Base-by-base conservation (phyloP, 176 grass and related monocot genomes). In the Musa itinerans region DNA sequence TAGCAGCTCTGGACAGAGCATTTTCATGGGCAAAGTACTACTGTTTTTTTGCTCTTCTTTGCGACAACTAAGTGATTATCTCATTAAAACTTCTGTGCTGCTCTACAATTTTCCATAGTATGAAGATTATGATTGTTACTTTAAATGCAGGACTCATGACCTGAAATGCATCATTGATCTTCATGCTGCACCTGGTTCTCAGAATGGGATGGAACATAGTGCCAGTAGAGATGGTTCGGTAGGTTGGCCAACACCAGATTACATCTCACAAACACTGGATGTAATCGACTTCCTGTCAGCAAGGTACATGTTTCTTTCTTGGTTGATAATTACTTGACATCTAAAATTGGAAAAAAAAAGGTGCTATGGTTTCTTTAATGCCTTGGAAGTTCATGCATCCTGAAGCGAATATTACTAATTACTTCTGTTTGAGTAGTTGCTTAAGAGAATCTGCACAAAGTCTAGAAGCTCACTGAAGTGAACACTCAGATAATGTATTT, bases 161-260 rank as follows among this genome's bases (percentile, higher is more conserved):
- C 82, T 96, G 68, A 96, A 92, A 76, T 92, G 92, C 83, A 92
- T 96, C 67, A 90, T 96, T 80, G 89, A 96, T 92, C 87, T 96
- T 76, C 92, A 96, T 83, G 89, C 89, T 69, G 85, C 89, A 70
- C 92, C 89, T 74, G 92, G 92, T 48, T 92, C 92, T 66, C 89
- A 92, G 87, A 96, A 96, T 16, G 89, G 92, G 72, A 83, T 88
- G 83, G 92, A 96, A 68, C 92, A 96, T 72, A 96, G 92, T 85
- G 92, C 92, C 73, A 88, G 89, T 71, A 92, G 85, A 85, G 92
- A 96, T 86, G 89, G 89, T 63, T 96, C 92, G 19, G 83, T 86
- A 62, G 76, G 80, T 82, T 96, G 89, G 92, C 85, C 79, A 77
- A 89, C 83, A 48, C 68, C 79, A 56, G 70, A 53, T 81, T 73